These are phyloP conservation scores for Chaetomium tenue DNA, from an alignment of 495 filamentous ascomycete genomes.

Conservation along the genomic window DNA sequence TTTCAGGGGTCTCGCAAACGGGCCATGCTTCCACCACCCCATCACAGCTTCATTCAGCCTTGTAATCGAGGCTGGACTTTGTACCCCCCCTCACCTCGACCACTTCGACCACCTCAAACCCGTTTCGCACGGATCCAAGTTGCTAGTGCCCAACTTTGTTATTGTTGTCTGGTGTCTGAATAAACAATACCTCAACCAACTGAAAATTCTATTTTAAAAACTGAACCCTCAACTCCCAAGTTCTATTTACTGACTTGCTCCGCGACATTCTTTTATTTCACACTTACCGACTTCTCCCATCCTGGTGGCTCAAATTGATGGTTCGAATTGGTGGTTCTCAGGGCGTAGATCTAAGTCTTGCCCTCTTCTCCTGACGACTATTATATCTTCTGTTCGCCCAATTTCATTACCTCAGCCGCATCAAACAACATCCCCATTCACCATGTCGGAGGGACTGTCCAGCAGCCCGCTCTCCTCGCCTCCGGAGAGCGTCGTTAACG, in stretches of 20 bases:
- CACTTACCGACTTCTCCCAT: background rate
- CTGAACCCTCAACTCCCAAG: background rate
- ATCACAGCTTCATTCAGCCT: background rate
- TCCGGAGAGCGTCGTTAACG: slow-evolving; percentile 18
- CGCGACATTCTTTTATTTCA: background rate
- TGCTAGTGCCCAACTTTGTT: slow-evolving; percentile 6
- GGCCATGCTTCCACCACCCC: background rate
- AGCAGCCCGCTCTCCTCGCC: slow-evolving; percentile 25
- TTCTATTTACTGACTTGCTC: background rate
- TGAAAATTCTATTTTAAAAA: background rate
- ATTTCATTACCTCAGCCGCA: background rate
- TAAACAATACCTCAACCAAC: background rate
- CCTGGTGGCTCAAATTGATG: background rate
- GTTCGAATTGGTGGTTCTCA: background rate
- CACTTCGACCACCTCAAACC: background rate
- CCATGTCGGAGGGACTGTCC: slow-evolving; percentile 1
- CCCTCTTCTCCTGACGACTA: background rate
- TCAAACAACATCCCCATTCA: background rate
- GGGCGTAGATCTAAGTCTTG: background rate
- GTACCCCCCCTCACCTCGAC: background rate
- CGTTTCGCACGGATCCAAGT: background rate
- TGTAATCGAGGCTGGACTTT: background rate
- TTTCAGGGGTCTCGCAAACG: background rate
- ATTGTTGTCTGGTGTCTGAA: background rate
- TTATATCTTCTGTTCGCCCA: background rate